Conservation (phyloP, 2,329 filamentous ascomycete species). For the Metarhizium humberi region DNA sequence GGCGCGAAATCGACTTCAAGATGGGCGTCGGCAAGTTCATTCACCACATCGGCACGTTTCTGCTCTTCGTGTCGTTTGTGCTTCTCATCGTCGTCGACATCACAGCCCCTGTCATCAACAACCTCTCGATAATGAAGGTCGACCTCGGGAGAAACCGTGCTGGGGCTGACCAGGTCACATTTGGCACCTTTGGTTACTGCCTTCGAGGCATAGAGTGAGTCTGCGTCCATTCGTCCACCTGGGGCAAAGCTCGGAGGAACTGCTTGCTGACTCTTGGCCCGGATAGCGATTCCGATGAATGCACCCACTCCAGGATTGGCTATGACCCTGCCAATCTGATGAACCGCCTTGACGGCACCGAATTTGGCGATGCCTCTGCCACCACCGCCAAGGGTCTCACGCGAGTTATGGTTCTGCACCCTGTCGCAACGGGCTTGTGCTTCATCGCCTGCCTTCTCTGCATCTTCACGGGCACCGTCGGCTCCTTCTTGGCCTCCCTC, state of each 20-base stretch:
- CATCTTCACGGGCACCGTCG: slow-evolving; percentile 40
- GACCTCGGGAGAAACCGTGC: slow-evolving; percentile 28
- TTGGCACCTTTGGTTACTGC: slow-evolving; percentile 55
- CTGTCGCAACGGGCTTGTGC: slow-evolving; percentile 45
- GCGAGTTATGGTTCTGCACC: slow-evolving; percentile 52
- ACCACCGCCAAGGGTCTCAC: slow-evolving; percentile 41
- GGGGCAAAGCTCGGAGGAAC: neutral
- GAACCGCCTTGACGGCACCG: slow-evolving; percentile 22
- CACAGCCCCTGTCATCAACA: slow-evolving; percentile 47
- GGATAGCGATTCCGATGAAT: slow-evolving; percentile 30
- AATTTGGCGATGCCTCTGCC: slow-evolving; percentile 32
- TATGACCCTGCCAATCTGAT: slow-evolving; percentile 45
- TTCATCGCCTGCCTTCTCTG: slow-evolving; percentile 51
- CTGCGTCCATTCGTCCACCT: neutral
- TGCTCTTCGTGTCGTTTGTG: slow-evolving; percentile 45
- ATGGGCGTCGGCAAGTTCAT: slow-evolving; percentile 42
- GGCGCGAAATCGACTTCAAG: neutral
- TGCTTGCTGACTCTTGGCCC: neutral
- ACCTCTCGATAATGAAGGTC: slow-evolving; percentile 45
- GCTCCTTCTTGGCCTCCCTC: slow-evolving; percentile 41
- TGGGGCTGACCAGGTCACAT: slow-evolving; percentile 31
- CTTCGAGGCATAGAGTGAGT: slow-evolving; percentile 19
- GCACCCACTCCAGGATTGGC: slow-evolving; percentile 40
- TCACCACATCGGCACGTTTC: slow-evolving; percentile 48
- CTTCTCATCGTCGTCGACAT: slow-evolving; percentile 50